Conservation (phyloP, 371 early-diverging fungal genomes). For the Mortierella sp. region DNA sequence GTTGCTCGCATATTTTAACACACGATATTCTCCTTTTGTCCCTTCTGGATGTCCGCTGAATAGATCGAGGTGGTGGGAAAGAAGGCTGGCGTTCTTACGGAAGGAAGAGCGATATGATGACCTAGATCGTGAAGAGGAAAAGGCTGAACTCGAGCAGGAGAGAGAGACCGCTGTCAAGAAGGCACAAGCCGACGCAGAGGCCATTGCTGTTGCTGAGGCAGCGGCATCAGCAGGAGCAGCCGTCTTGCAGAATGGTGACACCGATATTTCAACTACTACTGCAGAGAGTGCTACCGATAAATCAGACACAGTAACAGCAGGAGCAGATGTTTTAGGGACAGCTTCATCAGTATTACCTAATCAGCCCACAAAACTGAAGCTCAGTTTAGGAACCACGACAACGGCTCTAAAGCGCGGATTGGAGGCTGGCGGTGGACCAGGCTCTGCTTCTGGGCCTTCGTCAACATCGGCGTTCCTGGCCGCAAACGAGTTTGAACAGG, state of each 20-base stretch:
- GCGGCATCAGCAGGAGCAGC: slow-evolving; percentile 50
- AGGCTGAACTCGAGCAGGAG: slow-evolving; percentile 32
- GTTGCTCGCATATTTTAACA: no score
- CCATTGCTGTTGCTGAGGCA: slow-evolving; percentile 27
- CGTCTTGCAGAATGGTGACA: neutral
- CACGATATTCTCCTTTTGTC: no score
- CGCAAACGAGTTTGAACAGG: slow-evolving; percentile 61
- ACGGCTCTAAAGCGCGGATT: slow-evolving; percentile 27
- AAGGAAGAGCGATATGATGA: slow-evolving; percentile 78
- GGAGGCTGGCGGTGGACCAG: slow-evolving; percentile 11
- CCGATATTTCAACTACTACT: no score
- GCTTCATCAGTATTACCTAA: slow-evolving; percentile 14
- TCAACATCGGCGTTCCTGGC: slow-evolving; percentile 30
- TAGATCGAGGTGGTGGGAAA: slow-evolving; percentile 78
- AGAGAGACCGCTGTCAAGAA: slow-evolving; percentile 19
- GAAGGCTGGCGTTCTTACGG: slow-evolving; percentile 67
- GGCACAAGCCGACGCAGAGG: slow-evolving; percentile 33
- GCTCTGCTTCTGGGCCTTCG: slow-evolving; percentile 15
- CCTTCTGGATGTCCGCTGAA: no score
- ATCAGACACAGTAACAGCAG: neutral
- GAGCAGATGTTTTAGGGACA: neutral
- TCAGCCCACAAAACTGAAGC: slow-evolving; percentile 61
- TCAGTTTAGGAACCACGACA: slow-evolving; percentile 55
- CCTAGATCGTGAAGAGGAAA: slow-evolving; percentile 69
- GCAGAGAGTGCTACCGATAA: no score